phyloP scores from a whole-genome alignment of 106 monocot genomes.

The Hemerocallis citrina region DNA sequence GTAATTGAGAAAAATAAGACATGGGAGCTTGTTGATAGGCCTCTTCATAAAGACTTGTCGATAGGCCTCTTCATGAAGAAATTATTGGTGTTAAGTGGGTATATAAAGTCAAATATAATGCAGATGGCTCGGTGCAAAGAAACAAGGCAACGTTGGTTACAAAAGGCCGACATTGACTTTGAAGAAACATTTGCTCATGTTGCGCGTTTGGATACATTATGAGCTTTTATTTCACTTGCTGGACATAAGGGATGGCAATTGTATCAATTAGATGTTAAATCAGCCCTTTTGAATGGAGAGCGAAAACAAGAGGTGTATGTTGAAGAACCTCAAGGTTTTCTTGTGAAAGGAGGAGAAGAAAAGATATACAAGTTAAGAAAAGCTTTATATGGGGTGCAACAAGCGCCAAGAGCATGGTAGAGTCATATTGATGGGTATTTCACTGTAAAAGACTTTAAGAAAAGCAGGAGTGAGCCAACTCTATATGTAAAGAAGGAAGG shows the following conservation, averaged over 20 bases:
- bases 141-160: background rate
- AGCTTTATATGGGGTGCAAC: conserved; percentile 7
- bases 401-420: conserved; percentile 10
- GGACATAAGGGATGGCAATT: conserved; percentile 3
- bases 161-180: background rate
- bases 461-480: background rate
- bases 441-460: background rate
- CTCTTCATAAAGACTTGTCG: no score
- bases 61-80: background rate
- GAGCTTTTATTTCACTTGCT: background rate
- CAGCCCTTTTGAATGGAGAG: background rate
- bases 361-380: background rate
- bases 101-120: background rate
- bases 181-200: conserved; percentile 5
- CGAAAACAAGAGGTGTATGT: conserved; percentile 2
- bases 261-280: conserved; percentile 3
- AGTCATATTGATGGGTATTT: conserved; percentile 6
- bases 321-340: background rate
- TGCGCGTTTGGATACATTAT: conserved; percentile 3
- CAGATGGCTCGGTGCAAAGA: background rate
- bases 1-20: conserved; percentile 7
- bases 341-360: background rate
- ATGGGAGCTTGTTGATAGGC: no score
- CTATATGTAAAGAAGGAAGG: conserved; percentile 4
- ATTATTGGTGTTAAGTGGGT: conserved; percentile 6